These are phyloP conservation scores for Telopea speciosissima DNA, from an alignment of 177 flowering plant genomes.

Conservation along the genomic window DNA sequence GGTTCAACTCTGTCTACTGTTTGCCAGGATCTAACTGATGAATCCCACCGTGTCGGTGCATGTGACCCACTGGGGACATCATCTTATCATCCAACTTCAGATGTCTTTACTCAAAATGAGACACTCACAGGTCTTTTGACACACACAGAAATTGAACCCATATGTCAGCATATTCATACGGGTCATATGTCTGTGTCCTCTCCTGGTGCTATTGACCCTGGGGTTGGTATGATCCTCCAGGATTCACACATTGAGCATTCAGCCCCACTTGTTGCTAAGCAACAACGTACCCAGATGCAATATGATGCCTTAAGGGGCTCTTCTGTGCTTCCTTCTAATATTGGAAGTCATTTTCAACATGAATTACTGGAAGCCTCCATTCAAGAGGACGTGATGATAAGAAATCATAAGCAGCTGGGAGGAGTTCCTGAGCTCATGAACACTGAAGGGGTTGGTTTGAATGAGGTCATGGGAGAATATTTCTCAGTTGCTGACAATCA, in stretches of 20 bases:
- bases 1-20: conserved; percentile 16
- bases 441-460: conserved; percentile 28
- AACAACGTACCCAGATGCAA: conserved; percentile 10
- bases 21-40: conserved; percentile 16
- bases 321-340: conserved; percentile 15
- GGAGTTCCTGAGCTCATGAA: conserved; percentile 23
- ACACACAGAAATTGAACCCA: conserved; percentile 23
- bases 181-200: conserved; percentile 10
- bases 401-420: conserved; percentile 15
- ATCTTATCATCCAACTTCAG: conserved; percentile 2
- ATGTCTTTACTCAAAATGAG: conserved; percentile 15
- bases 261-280: conserved; percentile 12
- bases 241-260: conserved; percentile 26
- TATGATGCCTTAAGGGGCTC: not conserved
- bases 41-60: conserved; percentile 7
- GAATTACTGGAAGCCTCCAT: conserved; percentile 22
- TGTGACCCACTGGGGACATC: not conserved
- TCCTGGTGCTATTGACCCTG: conserved; percentile 15
- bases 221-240: conserved; percentile 14
- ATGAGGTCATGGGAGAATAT: conserved; percentile 42
- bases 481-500: conserved; percentile 62
- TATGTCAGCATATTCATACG: conserved; percentile 17
- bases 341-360: conserved; percentile 16
- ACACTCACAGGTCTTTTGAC: conserved; percentile 18
- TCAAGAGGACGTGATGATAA: conserved; percentile 17